A percentile compares a stretch with the other conserved stretches of the same genome.
These are phyloP conservation scores for Gracilaria vermiculophylla DNA, from an alignment of 23 red algal genomes.

Conservation along the genomic window DNA sequence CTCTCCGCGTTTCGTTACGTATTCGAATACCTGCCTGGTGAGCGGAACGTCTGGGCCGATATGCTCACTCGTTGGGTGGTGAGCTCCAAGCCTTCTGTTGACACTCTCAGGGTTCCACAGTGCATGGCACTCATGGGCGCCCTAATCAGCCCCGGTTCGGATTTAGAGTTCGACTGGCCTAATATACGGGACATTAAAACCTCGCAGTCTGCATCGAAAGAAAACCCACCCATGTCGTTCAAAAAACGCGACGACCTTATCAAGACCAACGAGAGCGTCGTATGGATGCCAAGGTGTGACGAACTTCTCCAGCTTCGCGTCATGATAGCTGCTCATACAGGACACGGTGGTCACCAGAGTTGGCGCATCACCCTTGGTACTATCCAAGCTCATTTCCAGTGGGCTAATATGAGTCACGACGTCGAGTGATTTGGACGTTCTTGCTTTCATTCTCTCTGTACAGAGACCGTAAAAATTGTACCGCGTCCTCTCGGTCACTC, in stretches of 20 bases:
- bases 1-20: background rate
- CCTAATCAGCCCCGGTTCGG: conserved; percentile 2
- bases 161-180: conserved; percentile 1
- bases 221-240: background rate
- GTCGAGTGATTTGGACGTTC: background rate
- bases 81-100: background rate
- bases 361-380: background rate
- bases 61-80: conserved; percentile 22
- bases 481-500: conserved; percentile 38
- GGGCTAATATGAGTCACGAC: background rate
- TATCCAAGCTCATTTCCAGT: background rate
- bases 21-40: background rate
- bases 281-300: conserved; percentile 20
- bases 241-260: background rate
- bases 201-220: background rate
- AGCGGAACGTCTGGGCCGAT: conserved; percentile 25
- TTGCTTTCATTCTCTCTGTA: conserved; percentile 31
- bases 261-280: background rate
- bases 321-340: conserved; percentile 33
- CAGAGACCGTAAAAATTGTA: background rate
- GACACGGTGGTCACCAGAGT: conserved; percentile 1
- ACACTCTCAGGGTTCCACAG: background rate
- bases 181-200: background rate
- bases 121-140: background rate
- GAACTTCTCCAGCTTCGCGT: conserved; percentile 5